Base-by-base conservation (phyloP, 306 rosid species). In the Rosa rugosa region DNA sequence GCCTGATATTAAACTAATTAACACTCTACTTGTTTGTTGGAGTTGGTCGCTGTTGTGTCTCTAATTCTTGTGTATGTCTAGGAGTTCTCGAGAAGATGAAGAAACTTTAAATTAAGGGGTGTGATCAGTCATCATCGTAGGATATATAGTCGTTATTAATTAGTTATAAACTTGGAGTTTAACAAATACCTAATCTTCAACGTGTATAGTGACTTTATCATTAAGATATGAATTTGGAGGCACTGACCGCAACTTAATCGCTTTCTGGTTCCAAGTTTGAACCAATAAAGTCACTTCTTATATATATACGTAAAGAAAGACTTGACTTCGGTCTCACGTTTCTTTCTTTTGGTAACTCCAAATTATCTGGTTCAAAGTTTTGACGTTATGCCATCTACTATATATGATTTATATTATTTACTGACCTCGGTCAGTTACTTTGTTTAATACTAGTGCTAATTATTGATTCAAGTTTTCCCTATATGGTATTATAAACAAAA, bases 181-280 rank as follows among this genome's bases (percentile, higher is more conserved):
- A 64, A 34, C 44, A 34, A 18, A 64, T 40, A 67, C 71, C 71
- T 38, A 66, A 66, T 38, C 25, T 66, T 66, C 71, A 65, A 65
- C 7, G 47, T 17, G 25, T 25, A 41, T 69, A 1, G 34, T 20
- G 34, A 20, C 31, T 17, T 10, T n/a, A n/a, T 41, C 50, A 68
- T 3, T 20, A 8, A n/a, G 50, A 41, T 68, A 65, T 8, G 17
- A 8, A 62, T 23, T 9, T 65, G 70, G 45, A 17, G 45, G 38
- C 18, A 65, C 11, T 12, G 70, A 65, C 69, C 44, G 3, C 10
- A 41, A 67, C 14, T 9, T 0, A 9, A 20, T 69, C 36, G 10
- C 38, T 69, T 44, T 69, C 73, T 69, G 73, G 53, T 42, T 42
- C 3, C 7, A 41, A 42, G 27, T 20, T 11, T n/a, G 38, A 42